These are phyloP conservation scores for Gossypium herbaceum DNA, from an alignment of 345 rosid species.

Conservation along the genomic window DNA sequence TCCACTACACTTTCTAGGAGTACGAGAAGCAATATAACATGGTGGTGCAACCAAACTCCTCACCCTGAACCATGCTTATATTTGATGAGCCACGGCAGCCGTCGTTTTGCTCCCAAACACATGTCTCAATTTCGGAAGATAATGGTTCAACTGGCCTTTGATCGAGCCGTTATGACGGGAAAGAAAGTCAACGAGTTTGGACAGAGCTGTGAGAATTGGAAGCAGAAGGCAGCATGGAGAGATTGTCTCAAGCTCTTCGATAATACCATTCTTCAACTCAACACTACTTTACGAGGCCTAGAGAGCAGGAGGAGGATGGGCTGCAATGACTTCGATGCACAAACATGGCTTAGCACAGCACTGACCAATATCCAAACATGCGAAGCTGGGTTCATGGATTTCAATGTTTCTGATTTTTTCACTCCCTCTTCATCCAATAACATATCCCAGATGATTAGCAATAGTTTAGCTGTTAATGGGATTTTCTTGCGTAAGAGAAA, in stretches of 20 bases:
- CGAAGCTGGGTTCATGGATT: conserved; percentile 46
- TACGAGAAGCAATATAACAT: conserved; percentile 26
- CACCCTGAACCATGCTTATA: conserved; percentile 64
- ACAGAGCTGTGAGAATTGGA: conserved; percentile 24
- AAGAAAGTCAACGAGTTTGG: conserved; percentile 26
- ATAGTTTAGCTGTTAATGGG: conserved; percentile 55
- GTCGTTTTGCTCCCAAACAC: conserved; percentile 30
- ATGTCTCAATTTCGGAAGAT: conserved; percentile 48
- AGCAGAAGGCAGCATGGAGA: conserved; percentile 43
- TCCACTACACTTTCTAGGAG: conserved; percentile 18
- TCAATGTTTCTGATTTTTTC: conserved; percentile 53
- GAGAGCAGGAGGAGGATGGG: neutral
- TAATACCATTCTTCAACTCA: conserved; percentile 55
- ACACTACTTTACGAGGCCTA: conserved; percentile 47
- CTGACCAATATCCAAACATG: conserved; percentile 79
- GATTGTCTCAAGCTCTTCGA: conserved; percentile 66
- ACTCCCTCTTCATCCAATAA: conserved; percentile 42
- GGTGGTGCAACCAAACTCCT: conserved; percentile 83
- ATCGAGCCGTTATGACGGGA: conserved; percentile 37
- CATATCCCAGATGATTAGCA: conserved; percentile 51
- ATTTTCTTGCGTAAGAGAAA: conserved; percentile 29
- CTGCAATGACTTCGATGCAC: conserved; percentile 61
- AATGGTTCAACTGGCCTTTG: conserved; percentile 46
- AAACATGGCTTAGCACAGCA: conserved; percentile 88
- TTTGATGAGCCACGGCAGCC: conserved; percentile 33